These are phyloP conservation scores for Kuraishia borneana DNA, from an alignment of 805 yeast species.

Conservation along the genomic window DNA sequence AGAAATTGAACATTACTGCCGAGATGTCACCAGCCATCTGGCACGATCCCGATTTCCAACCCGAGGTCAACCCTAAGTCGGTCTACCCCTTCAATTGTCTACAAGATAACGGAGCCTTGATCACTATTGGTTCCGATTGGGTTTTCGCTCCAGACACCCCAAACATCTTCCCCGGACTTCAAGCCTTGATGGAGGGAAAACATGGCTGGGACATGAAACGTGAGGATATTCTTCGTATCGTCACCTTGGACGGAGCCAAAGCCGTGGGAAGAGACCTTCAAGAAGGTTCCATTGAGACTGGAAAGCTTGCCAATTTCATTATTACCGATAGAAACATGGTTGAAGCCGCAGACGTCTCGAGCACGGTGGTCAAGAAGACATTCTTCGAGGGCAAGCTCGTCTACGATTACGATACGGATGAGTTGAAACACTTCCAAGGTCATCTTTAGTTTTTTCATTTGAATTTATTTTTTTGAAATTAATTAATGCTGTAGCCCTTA, in stretches of 20 bases:
- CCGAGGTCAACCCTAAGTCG: constrained; percentile 13
- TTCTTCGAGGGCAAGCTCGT: constrained; percentile 14
- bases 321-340: constrained; percentile 12
- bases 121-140: constrained; percentile 17
- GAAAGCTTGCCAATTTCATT: constrained; percentile 15
- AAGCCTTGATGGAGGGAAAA: constrained; percentile 14
- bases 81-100: constrained; percentile 15
- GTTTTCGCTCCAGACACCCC: constrained; percentile 17
- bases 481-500: no score
- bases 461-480: no score
- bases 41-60: constrained; percentile 16
- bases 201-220: constrained; percentile 16
- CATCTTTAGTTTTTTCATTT: no score
- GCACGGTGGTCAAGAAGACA: constrained; percentile 12
- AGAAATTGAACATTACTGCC: constrained; percentile 13
- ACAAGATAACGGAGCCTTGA: constrained; percentile 12
- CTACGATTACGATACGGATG: constrained; percentile 15
- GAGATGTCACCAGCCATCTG: constrained; percentile 17
- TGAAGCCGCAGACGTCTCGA: constrained; percentile 10
- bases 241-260: constrained; percentile 14
- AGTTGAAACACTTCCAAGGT: constrained; percentile 14
- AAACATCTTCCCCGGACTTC: constrained; percentile 15
- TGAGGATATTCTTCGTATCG: constrained; percentile 11
- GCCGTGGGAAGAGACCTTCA: constrained; percentile 11
- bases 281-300: constrained; percentile 13